phyloP scores from a whole-genome alignment of 1,284 basidiomycete genomes.

The Neonothopanus nambi region DNA sequence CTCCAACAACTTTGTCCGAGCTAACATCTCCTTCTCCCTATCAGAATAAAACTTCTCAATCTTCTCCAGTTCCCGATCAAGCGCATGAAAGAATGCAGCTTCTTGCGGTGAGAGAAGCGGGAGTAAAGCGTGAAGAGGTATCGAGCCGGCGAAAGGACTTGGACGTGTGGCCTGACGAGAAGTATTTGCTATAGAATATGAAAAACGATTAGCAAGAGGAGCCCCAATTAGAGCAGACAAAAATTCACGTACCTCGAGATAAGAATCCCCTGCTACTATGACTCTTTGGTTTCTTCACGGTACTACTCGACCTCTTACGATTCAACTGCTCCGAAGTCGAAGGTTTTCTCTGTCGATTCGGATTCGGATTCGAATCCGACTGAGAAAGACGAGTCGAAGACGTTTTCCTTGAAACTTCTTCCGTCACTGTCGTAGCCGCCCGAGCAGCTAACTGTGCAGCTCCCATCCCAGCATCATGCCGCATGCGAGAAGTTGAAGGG shows the following conservation, averaged over 20 bases:
- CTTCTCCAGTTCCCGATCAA: slow-evolving; percentile 80
- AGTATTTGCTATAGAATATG: neutral
- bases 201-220: neutral
- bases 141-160: slow-evolving; percentile 23
- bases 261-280: slow-evolving; percentile 3
- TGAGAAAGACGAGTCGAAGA: neutral
- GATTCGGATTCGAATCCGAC: neutral
- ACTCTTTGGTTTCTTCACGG: neutral
- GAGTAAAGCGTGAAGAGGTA: slow-evolving; percentile 53
- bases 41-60: slow-evolving; percentile 81
- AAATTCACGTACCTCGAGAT: slow-evolving; percentile 3
- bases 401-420: neutral
- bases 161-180: slow-evolving; percentile 5
- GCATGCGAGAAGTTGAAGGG: slow-evolving; percentile 6
- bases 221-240: neutral
- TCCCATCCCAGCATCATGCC: slow-evolving; percentile 10
- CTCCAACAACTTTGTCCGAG: slow-evolving; percentile 51
- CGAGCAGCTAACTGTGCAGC: slow-evolving; percentile 1
- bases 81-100: slow-evolving; percentile 68
- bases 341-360: neutral
- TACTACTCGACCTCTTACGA: neutral
- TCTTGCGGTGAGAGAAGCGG: slow-evolving; percentile 60
- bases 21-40: slow-evolving; percentile 69
- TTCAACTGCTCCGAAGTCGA: neutral
- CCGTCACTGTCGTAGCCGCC: too few relatives aligned